Evolutionary conservation across 2,329 filamentous ascomycete species (phyloP).

Genomic region (Chlorencoelia australis): DNA sequence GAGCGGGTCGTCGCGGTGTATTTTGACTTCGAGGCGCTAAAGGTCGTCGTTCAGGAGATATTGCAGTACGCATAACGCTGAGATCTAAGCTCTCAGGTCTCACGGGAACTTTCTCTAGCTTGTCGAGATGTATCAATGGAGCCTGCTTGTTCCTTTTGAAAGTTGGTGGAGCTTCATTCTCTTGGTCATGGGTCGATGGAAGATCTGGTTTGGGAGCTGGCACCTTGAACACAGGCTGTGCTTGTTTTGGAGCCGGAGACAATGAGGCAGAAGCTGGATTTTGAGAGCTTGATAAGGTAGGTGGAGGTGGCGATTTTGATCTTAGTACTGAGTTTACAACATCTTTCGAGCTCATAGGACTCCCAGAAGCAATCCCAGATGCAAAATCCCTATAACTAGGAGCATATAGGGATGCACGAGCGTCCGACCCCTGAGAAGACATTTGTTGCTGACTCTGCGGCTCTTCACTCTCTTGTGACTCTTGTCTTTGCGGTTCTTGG

Average conservation of each 20-base stretch:
- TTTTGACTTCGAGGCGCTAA: slow-evolving; percentile 46
- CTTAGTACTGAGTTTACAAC: slow-evolving; percentile 20
- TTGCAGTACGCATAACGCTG: slow-evolving; percentile 27
- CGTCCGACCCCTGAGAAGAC: slow-evolving; percentile 17
- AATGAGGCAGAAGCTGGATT: slow-evolving; percentile 29
- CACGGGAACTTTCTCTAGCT: slow-evolving; percentile 38
- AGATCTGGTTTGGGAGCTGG: slow-evolving; percentile 46
- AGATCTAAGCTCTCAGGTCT: slow-evolving; percentile 40
- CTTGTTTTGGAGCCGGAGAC: slow-evolving; percentile 31
- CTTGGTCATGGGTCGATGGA: slow-evolving; percentile 63
- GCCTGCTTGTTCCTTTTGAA: slow-evolving; percentile 42
- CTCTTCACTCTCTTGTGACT: slow-evolving; percentile 18
- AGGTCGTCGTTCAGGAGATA: slow-evolving; percentile 46
- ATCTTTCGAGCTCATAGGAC: slow-evolving; percentile 40
- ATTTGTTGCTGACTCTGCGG: slow-evolving; percentile 22
- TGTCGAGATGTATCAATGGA: slow-evolving; percentile 20
- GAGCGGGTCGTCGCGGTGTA: slow-evolving; percentile 69
- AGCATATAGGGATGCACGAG: slow-evolving; percentile 28
- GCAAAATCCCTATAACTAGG: slow-evolving; percentile 25
- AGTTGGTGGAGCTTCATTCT: slow-evolving; percentile 68
- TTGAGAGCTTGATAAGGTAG: slow-evolving; percentile 17
- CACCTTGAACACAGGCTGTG: slow-evolving; percentile 47
- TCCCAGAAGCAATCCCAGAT: slow-evolving; percentile 55
- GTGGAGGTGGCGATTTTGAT: slow-evolving; percentile 24
- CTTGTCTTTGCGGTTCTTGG: slow-evolving; percentile 24